Evolutionary conservation across 768 basidiomycete species (phyloP), one percentile per base, ranked within the genome.

Genomic region (Leccinum truebloodii): DNA sequence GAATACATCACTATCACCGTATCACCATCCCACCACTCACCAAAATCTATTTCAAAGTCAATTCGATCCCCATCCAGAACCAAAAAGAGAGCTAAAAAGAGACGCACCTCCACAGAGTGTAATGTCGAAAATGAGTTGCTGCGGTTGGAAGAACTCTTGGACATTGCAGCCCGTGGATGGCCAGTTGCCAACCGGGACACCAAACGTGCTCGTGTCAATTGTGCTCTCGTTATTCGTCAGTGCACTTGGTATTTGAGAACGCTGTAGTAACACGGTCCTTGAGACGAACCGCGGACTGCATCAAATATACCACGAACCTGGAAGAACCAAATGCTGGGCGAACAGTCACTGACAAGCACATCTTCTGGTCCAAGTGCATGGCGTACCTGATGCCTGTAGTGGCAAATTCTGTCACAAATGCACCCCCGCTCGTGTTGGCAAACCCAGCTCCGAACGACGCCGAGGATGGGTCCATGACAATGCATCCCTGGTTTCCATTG

Each of bases 331-430:
- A 75, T 65, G 12, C 74, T 72, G 28, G 46, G 22, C 6, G 7
- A 26, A 48, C 14, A 22, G 46, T 52, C 39, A 59, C 30, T 28
- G 32, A 22, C 18, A 4, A 46, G 30, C 18, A 32, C 30, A 41
- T 8, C 32, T 22, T 14, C 30, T 35, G 32, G 35, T 39, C 16
- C 54, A 59, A 49, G 28, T 48, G 18, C 35, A 22, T 14, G 9
- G 76, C 85, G 64, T 67, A 88, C 86, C 83, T 86, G 34, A 92
- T 84, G 10, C 87, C 89, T 44, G 74, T 78, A 24, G 78, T 71
- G 1, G 89, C 87, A 60, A 86, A 85, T 70, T 92, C 89, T 1
- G 90, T 89, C 20, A 90, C 85, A 63, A 82, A 93, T 12, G 90
- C 81, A 14, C 92, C 92, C 30, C 92, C 92, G 9, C 85, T 83